Evolutionary conservation across 202 grass and related monocot species (phyloP).

Genomic region (Carex sylvatica): DNA sequence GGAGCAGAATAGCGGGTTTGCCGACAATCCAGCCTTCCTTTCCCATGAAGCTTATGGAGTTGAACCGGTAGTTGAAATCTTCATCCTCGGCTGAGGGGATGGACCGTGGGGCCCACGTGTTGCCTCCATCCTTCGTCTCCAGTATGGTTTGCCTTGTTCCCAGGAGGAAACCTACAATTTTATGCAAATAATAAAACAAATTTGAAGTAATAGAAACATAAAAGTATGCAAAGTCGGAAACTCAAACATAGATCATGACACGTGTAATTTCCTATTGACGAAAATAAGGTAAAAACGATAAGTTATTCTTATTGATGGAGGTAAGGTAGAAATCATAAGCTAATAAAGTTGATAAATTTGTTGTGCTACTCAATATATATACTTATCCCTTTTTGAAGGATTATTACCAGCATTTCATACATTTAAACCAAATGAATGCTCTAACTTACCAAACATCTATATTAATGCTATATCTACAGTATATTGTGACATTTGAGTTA

Average conservation of each 20-base stretch:
- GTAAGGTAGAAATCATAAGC: background rate
- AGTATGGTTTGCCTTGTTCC: constrained; percentile 84
- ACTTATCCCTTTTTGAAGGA: background rate
- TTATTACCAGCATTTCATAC: background rate
- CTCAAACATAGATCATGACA: background rate
- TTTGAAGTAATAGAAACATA: background rate
- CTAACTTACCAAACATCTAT: background rate
- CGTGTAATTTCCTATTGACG: background rate
- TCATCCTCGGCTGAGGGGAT: constrained; percentile 92
- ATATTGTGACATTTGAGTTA: background rate
- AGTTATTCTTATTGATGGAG: background rate
- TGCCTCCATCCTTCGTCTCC: constrained; percentile 86
- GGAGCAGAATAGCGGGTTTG: constrained; percentile 82
- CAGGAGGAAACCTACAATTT: constrained; percentile 72
- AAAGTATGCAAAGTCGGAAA: background rate
- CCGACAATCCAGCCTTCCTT: constrained; percentile 98
- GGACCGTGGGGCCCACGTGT: constrained; percentile 75
- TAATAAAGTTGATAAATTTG: background rate
- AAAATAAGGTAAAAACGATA: background rate
- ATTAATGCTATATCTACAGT: background rate
- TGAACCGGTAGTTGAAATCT: constrained; percentile 99
- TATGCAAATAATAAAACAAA: background rate
- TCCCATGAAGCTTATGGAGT: constrained; percentile 87
- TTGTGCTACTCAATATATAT: background rate
- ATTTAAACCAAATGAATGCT: background rate